Conservation (phyloP, 1,139 yeast species). For the Magnusiomyces suaveolens region DNA sequence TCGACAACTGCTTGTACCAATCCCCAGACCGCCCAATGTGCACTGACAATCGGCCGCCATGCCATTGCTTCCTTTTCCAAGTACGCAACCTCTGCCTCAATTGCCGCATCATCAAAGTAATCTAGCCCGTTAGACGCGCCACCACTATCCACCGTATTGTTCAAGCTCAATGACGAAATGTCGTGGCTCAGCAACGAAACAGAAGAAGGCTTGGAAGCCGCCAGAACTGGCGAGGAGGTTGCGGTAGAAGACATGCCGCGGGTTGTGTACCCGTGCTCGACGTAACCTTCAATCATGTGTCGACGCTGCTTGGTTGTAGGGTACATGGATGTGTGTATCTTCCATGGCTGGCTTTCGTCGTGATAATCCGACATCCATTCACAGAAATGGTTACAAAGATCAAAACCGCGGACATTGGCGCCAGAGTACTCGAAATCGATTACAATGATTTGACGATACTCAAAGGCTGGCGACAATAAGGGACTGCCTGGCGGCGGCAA, state of each 20-base stretch:
- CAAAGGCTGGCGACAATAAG: constrained; percentile 34
- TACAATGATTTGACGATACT: constrained; percentile 75
- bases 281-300: constrained; percentile 65
- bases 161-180: neutral
- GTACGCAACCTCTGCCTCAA: constrained; percentile 48
- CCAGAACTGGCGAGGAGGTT: neutral
- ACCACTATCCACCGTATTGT: neutral
- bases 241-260: neutral
- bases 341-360: constrained; percentile 51
- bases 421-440: constrained; percentile 96
- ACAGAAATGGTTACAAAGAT: constrained; percentile 70
- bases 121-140: constrained; percentile 10
- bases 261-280: constrained; percentile 34
- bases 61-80: constrained; percentile 54
- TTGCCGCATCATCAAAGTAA: constrained; percentile 28
- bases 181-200: neutral
- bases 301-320: constrained; percentile 62
- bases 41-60: constrained; percentile 77
- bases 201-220: neutral
- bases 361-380: constrained; percentile 71
- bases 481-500: constrained; percentile 38
- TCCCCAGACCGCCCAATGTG: constrained; percentile 90
- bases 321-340: constrained; percentile 45
- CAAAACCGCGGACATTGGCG: constrained; percentile 83
- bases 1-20: constrained; percentile 49